Percentiles rank a stretch among this genome's conserved stretches.
phyloP scores from a whole-genome alignment of 345 rosid species.

The Citrus maxima region DNA sequence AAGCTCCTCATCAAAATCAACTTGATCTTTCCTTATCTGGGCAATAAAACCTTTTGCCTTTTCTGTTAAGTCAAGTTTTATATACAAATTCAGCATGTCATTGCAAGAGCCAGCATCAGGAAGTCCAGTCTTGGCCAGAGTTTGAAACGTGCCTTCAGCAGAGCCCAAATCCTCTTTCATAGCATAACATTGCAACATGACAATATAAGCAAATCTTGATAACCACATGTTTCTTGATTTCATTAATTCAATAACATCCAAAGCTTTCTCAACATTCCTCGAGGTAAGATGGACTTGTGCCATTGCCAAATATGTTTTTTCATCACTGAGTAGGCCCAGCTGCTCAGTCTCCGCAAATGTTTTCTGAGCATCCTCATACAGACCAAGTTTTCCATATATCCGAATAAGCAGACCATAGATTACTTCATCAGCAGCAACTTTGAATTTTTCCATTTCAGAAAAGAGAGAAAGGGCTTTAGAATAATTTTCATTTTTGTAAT shows the following conservation, averaged over 20 bases:
- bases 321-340: slow-evolving; percentile 60
- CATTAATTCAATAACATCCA: slow-evolving; percentile 59
- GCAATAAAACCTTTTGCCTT: slow-evolving; percentile 55
- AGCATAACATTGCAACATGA: slow-evolving; percentile 72
- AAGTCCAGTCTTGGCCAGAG: slow-evolving; percentile 60
- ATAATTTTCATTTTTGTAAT: slow-evolving; percentile 68
- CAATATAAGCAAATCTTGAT: slow-evolving; percentile 80
- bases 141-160: slow-evolving; percentile 75
- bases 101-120: slow-evolving; percentile 81
- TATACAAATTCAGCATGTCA: slow-evolving; percentile 69
- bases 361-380: slow-evolving; percentile 70
- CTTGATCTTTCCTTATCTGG: slow-evolving; percentile 47
- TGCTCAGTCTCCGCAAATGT: slow-evolving; percentile 62
- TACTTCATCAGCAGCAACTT: slow-evolving; percentile 73
- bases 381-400: slow-evolving; percentile 87
- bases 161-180: slow-evolving; percentile 55
- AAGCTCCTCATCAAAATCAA: slow-evolving; percentile 58
- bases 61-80: slow-evolving; percentile 44
- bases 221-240: slow-evolving; percentile 59
- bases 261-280: slow-evolving; percentile 63
- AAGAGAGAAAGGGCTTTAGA: slow-evolving; percentile 85
- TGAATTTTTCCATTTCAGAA: slow-evolving; percentile 67
- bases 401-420: slow-evolving; percentile 84
- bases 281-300: slow-evolving; percentile 78
- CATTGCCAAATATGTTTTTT: slow-evolving; percentile 91